Evolutionary conservation across 306 rosid genomes (phyloP).

Genomic region (Cyamopsis tetragonoloba): DNA sequence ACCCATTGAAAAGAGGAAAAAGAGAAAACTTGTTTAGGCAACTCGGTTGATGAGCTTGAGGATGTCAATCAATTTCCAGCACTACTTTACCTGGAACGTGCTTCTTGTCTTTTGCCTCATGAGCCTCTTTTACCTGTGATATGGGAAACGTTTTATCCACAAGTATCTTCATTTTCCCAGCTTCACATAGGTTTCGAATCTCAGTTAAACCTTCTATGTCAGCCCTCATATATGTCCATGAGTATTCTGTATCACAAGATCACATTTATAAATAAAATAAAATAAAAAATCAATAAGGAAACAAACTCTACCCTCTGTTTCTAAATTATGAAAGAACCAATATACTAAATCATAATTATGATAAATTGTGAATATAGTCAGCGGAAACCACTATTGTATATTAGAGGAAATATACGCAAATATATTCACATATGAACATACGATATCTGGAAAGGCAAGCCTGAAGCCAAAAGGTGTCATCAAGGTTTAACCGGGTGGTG

Average conservation of each 20-base stretch:
- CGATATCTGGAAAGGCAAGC: neutral
- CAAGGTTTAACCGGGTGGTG: neutral
- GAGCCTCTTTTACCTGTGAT: constrained; percentile 82
- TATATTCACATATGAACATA: constrained; percentile 4
- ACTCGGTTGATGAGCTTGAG: neutral
- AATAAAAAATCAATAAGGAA: neutral
- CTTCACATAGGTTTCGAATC: constrained; percentile 71
- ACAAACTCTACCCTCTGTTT: neutral
- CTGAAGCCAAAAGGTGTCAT: neutral
- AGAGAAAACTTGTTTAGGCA: neutral
- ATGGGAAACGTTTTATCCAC: constrained; percentile 84
- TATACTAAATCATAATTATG: neutral
- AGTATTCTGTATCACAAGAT: constrained; percentile 59
- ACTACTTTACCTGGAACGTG: constrained; percentile 78
- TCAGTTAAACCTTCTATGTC: constrained; percentile 78
- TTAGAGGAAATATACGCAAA: too few relatives aligned
- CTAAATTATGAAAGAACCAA: neutral
- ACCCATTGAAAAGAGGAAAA: neutral
- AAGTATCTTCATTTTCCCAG: constrained; percentile 79
- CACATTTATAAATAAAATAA: neutral
- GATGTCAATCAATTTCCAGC: constrained; percentile 64
- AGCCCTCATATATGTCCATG: constrained; percentile 89
- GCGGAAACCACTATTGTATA: neutral
- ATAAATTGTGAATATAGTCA: neutral
- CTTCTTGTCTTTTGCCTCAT: constrained; percentile 75